These are phyloP conservation scores for Hyaloscypha variabilis DNA, from an alignment of 495 filamentous ascomycete genomes.

Conservation along the genomic window DNA sequence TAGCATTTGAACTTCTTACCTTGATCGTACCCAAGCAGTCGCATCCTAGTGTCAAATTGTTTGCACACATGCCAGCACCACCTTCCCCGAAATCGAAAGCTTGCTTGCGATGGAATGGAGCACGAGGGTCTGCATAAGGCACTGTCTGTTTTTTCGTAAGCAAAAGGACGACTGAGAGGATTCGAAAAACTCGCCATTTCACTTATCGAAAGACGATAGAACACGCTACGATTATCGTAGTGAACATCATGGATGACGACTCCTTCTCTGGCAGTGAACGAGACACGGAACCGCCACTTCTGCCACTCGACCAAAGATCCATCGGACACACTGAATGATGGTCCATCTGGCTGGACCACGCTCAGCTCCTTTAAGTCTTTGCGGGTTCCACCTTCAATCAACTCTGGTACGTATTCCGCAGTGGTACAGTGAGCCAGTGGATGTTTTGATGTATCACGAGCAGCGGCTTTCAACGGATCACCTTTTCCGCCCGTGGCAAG, in stretches of 20 bases:
- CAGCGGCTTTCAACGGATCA: slow-evolving; percentile 36
- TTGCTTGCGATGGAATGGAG: slow-evolving; percentile 75
- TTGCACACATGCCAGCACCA: slow-evolving; percentile 73
- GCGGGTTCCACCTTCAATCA: slow-evolving; percentile 45
- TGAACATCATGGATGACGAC: slow-evolving; percentile 69
- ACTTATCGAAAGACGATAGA: slow-evolving; percentile 69
- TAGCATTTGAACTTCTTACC: too few species aligned
- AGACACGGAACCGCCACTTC: slow-evolving; percentile 72
- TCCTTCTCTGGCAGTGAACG: slow-evolving; percentile 75
- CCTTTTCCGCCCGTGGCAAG: slow-evolving; percentile 49
- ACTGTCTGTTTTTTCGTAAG: slow-evolving; percentile 38
- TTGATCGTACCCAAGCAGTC: slow-evolving; percentile 76
- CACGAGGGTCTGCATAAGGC: slow-evolving; percentile 73
- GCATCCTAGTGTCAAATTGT: slow-evolving; percentile 71
- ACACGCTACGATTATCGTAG: slow-evolving; percentile 67
- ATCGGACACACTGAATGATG: slow-evolving; percentile 49
- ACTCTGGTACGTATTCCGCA: slow-evolving; percentile 66
- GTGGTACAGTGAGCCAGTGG: slow-evolving; percentile 16
- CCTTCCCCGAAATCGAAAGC: slow-evolving; percentile 81
- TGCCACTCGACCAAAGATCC: slow-evolving; percentile 63
- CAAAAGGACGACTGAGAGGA: background rate
- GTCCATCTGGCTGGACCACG: slow-evolving; percentile 54
- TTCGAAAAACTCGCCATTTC: slow-evolving; percentile 61
- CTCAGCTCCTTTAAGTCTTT: slow-evolving; percentile 54
- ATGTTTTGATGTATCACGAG: slow-evolving; percentile 7